A percentile compares a stretch with the other conserved stretches of the same genome.
Conservation (phyloP, 176 grass and related monocot species). For the Urochloa ruziziensis region DNA sequence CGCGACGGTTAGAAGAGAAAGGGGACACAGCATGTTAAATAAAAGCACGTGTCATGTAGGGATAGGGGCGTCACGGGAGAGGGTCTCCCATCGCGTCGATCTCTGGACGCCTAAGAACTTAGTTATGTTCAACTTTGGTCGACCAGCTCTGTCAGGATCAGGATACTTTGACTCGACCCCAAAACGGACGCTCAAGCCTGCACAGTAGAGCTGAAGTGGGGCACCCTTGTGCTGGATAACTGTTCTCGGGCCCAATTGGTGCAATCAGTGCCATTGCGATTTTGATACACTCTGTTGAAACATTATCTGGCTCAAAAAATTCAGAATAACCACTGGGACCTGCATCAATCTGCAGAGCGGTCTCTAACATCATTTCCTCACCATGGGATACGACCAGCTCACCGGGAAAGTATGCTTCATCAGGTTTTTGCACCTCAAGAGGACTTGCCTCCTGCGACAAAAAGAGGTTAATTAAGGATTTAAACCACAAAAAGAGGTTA, state of each 20-base stretch:
- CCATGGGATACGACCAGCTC: conserved; percentile 49
- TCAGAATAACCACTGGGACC: conserved; percentile 44
- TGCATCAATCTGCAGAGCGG: conserved; percentile 16
- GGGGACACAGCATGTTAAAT: too few species aligned
- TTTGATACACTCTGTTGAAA: conserved; percentile 56
- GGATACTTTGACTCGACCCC: conserved; percentile 57
- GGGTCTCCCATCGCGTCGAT: too few species aligned
- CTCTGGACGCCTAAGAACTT: too few species aligned
- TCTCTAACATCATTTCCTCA: conserved; percentile 60
- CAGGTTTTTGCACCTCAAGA: conserved; percentile 17
- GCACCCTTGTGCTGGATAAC: conserved; percentile 51
- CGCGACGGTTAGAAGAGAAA: too few species aligned
- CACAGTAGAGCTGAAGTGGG: conserved; percentile 53
- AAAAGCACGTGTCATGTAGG: too few species aligned
- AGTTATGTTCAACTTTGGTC: conserved; percentile 66
- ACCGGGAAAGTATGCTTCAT: conserved; percentile 21
- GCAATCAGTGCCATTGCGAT: conserved; percentile 28
- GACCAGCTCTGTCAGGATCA: conserved; percentile 52
- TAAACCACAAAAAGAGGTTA: too few species aligned
- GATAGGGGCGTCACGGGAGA: too few species aligned
- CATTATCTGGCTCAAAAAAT: conserved; percentile 61
- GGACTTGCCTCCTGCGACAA: conserved; percentile 74
- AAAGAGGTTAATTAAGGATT: background rate
- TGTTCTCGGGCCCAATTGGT: conserved; percentile 40
- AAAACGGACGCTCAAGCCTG: conserved; percentile 47